Conservation (phyloP, 139 green algal genomes). For the Chlamydomonas sp. region DNA sequence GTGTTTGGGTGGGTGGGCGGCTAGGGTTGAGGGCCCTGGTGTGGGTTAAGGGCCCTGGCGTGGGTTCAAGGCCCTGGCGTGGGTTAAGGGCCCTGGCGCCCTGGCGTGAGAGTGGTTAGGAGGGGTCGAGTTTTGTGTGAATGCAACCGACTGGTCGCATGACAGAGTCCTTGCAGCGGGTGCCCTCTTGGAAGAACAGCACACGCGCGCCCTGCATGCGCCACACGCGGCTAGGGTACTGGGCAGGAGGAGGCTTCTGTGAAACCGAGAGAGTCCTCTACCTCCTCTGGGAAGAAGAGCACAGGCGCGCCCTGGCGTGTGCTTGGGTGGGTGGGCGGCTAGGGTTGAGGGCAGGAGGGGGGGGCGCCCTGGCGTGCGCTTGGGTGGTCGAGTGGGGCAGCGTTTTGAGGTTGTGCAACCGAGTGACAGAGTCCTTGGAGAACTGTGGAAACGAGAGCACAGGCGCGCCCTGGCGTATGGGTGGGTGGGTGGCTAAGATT, state of each 20-base stretch:
- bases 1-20: neutral
- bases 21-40: neutral
- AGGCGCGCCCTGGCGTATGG: slow-evolving; percentile 39
- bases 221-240: too few relatives aligned
- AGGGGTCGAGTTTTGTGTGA: too few relatives aligned
- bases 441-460: slow-evolving; percentile 93
- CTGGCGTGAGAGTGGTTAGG: too few relatives aligned
- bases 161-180: slow-evolving; percentile 38
- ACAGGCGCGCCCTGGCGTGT: slow-evolving; percentile 49
- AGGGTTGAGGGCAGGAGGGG: neutral
- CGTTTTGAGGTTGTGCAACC: slow-evolving; percentile 16
- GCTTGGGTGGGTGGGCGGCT: neutral
- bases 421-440: too few relatives aligned
- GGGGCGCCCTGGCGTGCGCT: neutral
- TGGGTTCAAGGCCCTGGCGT: too few relatives aligned
- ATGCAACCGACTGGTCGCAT: slow-evolving; percentile 72
- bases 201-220: slow-evolving; percentile 41
- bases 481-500: neutral
- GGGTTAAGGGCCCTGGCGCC: too few relatives aligned
- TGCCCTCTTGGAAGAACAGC: slow-evolving; percentile 49
- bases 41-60: too few relatives aligned
- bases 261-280: too few relatives aligned
- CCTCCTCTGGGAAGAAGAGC: slow-evolving; percentile 92
- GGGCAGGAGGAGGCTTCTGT: too few relatives aligned
- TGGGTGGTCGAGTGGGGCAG: too few relatives aligned